Evolutionary conservation across 192 early-diverging fungal species (phyloP).

Genomic region (Cetraspora pellucida): DNA sequence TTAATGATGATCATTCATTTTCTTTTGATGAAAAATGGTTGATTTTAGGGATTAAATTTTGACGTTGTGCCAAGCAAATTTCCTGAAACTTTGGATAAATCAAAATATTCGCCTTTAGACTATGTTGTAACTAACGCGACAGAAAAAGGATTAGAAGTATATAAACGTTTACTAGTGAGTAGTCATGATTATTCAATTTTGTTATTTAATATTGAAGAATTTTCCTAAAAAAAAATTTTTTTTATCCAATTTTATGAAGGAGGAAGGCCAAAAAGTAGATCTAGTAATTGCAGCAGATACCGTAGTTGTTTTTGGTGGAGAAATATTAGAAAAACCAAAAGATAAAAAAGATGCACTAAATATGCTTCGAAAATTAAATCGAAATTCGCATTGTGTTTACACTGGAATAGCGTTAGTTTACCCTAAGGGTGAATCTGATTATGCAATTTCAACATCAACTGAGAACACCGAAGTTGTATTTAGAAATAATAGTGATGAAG

Average conservation of each 20-base stretch:
- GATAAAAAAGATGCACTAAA: conserved; percentile 57
- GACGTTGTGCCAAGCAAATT: conserved; percentile 71
- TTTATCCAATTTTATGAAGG: neutral
- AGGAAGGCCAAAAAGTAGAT: conserved; percentile 43
- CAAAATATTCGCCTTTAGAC: conserved; percentile 56
- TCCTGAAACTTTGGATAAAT: conserved; percentile 78
- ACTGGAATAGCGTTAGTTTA: conserved; percentile 72
- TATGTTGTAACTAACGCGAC: conserved; percentile 75
- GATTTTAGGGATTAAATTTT: conserved; percentile 57
- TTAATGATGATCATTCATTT: neutral
- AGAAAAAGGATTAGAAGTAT: conserved; percentile 74
- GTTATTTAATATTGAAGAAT: neutral
- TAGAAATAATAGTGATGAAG: conserved; percentile 57
- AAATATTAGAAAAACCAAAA: conserved; percentile 83
- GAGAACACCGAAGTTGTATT: conserved; percentile 76
- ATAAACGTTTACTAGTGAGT: conserved; percentile 52
- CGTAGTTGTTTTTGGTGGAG: conserved; percentile 62
- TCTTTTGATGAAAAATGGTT: conserved; percentile 5
- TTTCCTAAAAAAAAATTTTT: neutral
- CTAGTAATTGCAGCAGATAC: conserved; percentile 87
- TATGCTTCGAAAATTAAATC: conserved; percentile 64
- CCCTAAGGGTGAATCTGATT: conserved; percentile 16
- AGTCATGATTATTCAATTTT: neutral
- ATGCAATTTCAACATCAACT: conserved; percentile 43
- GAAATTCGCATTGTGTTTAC: conserved; percentile 67